Evolutionary conservation across 2,329 filamentous ascomycete species (phyloP).

Genomic region (Thielaviopsis musarum): DNA sequence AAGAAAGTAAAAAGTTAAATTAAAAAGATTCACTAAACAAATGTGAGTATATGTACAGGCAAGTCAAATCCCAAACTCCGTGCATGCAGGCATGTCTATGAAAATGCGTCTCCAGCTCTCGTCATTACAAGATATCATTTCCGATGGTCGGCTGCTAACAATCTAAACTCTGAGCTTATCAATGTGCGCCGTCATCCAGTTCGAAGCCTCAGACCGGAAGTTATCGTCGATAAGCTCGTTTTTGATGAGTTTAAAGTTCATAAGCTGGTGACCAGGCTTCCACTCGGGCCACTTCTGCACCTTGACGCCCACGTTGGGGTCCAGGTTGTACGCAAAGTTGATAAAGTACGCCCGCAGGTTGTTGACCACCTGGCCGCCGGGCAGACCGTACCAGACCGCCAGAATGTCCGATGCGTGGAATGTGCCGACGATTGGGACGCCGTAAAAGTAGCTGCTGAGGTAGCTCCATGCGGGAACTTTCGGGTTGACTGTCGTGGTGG

Average conservation of each 20-base stretch:
- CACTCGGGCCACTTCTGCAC: slow-evolving; percentile 22
- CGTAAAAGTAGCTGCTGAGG: slow-evolving; percentile 40
- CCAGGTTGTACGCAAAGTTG: slow-evolving; percentile 37
- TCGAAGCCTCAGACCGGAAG: slow-evolving; percentile 13
- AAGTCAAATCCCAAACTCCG: not conserved
- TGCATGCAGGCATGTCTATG: not conserved
- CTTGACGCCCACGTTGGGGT: slow-evolving; percentile 32
- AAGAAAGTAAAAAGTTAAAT: not conserved
- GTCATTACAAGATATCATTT: not conserved
- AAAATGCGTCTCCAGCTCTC: too few species aligned
- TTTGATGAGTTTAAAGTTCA: slow-evolving; percentile 12
- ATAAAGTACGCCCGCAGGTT: slow-evolving; percentile 40
- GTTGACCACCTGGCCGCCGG: slow-evolving; percentile 29
- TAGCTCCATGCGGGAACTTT: slow-evolving; percentile 42
- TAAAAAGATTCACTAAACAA: not conserved
- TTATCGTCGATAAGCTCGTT: slow-evolving; percentile 13
- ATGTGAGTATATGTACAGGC: not conserved
- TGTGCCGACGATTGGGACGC: slow-evolving; percentile 43
- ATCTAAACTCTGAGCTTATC: slow-evolving; percentile 2
- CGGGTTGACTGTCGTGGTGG: slow-evolving; percentile 23
- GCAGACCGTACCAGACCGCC: slow-evolving; percentile 34
- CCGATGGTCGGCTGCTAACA: slow-evolving; percentile 7
- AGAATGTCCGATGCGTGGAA: slow-evolving; percentile 44
- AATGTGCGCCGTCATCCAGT: slow-evolving; percentile 10
- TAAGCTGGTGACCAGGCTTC: slow-evolving; percentile 22